Evolutionary conservation across 805 yeast genomes (phyloP), one percentile per base, ranked within the genome.

Genomic region (Saturnispora sekii): DNA sequence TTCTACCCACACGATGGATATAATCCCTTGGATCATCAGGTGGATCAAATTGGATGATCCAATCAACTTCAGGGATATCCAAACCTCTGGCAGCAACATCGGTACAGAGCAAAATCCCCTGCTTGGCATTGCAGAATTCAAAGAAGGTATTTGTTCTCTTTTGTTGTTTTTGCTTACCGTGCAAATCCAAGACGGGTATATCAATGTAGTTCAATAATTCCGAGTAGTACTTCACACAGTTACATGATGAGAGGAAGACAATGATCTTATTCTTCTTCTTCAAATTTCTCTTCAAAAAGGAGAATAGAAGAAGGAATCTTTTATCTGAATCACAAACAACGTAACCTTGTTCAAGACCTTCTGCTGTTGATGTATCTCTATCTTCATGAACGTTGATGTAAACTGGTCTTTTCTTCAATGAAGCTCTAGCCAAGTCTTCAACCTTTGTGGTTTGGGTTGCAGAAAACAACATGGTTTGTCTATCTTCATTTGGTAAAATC

Each of bases 21-120:
- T 93, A 93, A 67, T 93, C 97, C 69, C 97, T 81, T 66, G 98
- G 98, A 68, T 93, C 98, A 81, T 93, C 98, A 63, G 98, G 98
- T 45, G 98, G 98, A 65, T 93, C 99, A 60, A 87, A 93, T 71
- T 93, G 98, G 53, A 93, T 84, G 59, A 93, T 93, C 98, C 98
- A 93, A 69, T 94, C 98, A 45, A 93, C 98, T 28, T 94, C 82
- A 44, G 99, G 99, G 55, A 93, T 93, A 70, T 93, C 99, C 53
- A 93, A 77, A 18, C 99, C 99, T 74, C 99, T 81, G 17, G 99
- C 98, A 30, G 98, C 99, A 54, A 93, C 98, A 66, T 93, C 98
- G 0, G 99, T 93, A 69, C 97, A 93, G 45, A 93, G 74, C 57
- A 93, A 67, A 37, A 85, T 89, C 40, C 98, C 98, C 60, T 81